Evolutionary conservation across 768 basidiomycete species (phyloP).

Genomic region (Boletales sp.): DNA sequence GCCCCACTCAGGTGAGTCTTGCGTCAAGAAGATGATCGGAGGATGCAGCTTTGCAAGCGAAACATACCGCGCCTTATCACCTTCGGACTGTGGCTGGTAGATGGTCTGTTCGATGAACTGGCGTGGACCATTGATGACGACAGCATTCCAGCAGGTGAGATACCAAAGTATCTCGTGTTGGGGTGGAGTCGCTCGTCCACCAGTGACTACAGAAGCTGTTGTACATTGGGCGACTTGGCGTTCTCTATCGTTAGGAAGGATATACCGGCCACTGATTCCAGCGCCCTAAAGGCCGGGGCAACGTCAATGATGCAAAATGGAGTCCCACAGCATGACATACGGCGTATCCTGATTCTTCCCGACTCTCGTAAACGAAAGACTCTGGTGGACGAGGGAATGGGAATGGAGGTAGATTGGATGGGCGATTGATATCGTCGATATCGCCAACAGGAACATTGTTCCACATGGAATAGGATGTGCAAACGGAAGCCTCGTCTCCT

Average conservation of each 20-base stretch:
- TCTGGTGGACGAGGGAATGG: neutral
- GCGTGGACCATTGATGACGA: constrained; percentile 31
- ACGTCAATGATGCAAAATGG: neutral
- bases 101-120: constrained; percentile 61
- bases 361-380: neutral
- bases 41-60: constrained; percentile 55
- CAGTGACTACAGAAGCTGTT: neutral
- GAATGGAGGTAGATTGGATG: neutral
- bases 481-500: neutral
- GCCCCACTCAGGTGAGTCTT: constrained; percentile 53
- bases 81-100: constrained; percentile 68
- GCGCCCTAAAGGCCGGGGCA: neutral
- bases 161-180: constrained; percentile 6
- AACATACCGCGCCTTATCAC: constrained; percentile 69
- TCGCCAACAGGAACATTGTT: neutral
- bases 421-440: neutral
- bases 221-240: neutral
- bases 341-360: neutral
- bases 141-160: neutral
- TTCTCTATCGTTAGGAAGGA: neutral
- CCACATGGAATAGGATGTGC: neutral
- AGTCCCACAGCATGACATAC: constrained; percentile 5
- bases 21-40: constrained; percentile 58
- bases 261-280: neutral
- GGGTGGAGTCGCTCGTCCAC: neutral